These are phyloP conservation scores for Dactylellina sp. DNA, from an alignment of 2,329 filamentous ascomycete genomes.

Conservation along the genomic window DNA sequence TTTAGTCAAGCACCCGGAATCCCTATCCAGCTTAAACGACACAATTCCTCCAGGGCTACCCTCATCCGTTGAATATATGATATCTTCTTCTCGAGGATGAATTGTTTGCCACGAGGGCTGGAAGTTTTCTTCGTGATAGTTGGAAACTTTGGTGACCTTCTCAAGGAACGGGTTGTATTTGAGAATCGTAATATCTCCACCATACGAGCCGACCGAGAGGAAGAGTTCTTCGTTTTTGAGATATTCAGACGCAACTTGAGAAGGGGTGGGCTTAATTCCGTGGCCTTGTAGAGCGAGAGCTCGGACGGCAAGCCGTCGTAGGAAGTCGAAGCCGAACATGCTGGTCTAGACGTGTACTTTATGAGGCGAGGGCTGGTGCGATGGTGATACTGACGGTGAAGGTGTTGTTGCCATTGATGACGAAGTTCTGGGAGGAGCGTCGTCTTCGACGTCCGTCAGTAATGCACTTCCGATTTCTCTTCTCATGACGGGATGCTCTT, in stretches of 20 bases:
- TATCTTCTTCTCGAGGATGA: conserved; percentile 24
- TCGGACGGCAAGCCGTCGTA: conserved; percentile 36
- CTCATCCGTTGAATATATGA: conserved; percentile 45
- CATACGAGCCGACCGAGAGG: conserved; percentile 41
- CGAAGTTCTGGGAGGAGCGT: neutral
- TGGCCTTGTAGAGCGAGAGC: conserved; percentile 12
- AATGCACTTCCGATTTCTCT: neutral
- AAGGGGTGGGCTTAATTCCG: conserved; percentile 4
- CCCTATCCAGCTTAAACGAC: conserved; percentile 31
- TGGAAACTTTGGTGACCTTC: conserved; percentile 20
- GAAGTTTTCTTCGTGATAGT: conserved; percentile 27
- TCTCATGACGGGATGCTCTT: conserved; percentile 2
- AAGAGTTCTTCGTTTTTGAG: conserved; percentile 12
- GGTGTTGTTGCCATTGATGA: neutral
- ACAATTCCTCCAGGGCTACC: conserved; percentile 42
- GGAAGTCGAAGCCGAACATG: conserved; percentile 37
- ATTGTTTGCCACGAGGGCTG: conserved; percentile 47
- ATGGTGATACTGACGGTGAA: too few relatives aligned
- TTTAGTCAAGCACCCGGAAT: conserved; percentile 23
- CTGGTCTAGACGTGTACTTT: neutral
- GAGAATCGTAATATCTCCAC: conserved; percentile 44
- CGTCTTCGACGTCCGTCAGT: neutral
- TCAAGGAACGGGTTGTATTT: conserved; percentile 39
- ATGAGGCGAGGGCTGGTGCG: neutral
- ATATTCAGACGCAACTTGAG: conserved; percentile 4